Percentiles rank a stretch among this genome's conserved stretches.
Evolutionary conservation across 225 moss, liverwort and hornwort genomes (phyloP).

Genomic region (Physcomitrellopsis africana): DNA sequence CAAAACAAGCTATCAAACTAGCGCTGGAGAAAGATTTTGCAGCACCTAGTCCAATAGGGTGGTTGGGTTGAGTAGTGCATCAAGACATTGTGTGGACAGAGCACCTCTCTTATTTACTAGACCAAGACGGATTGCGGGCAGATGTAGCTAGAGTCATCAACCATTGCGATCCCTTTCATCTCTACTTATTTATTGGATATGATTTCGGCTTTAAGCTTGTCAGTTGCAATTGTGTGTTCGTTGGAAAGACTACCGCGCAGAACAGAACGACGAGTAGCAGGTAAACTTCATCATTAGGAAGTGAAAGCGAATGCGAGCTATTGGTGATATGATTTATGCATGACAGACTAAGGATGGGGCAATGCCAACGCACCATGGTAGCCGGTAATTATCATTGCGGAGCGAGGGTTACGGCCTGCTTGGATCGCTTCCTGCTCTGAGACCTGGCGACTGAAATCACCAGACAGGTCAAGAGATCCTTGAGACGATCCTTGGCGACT

Average conservation of each 20-base stretch:
- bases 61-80: neutral
- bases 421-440: conserved; percentile 38
- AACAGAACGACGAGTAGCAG: neutral
- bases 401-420: conserved; percentile 35
- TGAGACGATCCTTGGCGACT: neutral
- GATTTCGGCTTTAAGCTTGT: neutral
- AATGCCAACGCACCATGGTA: conserved; percentile 31
- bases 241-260: neutral
- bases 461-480: conserved; percentile 28
- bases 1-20: neutral
- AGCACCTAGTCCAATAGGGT: neutral
- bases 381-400: conserved; percentile 19
- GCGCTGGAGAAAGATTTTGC: neutral
- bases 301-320: conserved; percentile 1
- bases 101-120: neutral
- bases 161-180: neutral
- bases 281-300: neutral
- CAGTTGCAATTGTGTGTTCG: conserved; percentile 8
- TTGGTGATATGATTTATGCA: conserved; percentile 10
- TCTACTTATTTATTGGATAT: conserved; percentile 8
- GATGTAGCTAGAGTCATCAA: conserved; percentile 6
- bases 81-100: neutral
- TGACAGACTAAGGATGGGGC: conserved; percentile 17
- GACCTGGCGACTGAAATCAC: conserved; percentile 41
- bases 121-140: conserved; percentile 1